A percentile compares a stretch with the other conserved stretches of the same genome.
Conservation (phyloP, 306 rosid genomes). For the Acacia crassicarpa region DNA sequence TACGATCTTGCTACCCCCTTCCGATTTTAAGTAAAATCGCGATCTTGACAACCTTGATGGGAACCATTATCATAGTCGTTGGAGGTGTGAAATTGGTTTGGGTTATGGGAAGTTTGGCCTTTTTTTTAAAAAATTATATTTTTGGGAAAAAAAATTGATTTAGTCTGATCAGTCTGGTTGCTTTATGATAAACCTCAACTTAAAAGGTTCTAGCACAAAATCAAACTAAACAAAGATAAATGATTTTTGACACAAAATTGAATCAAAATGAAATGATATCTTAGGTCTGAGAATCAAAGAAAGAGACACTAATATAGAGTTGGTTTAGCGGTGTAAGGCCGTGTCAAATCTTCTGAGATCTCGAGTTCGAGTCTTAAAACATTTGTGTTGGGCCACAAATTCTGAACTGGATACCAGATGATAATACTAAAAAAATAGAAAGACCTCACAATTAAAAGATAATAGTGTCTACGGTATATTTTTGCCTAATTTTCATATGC, state of each 20-base stretch:
- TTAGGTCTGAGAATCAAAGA: too few relatives aligned
- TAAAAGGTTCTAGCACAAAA: not conserved
- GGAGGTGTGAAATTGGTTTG: conserved; percentile 5
- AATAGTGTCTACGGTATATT: not conserved
- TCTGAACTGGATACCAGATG: too few relatives aligned
- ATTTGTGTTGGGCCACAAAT: too few relatives aligned
- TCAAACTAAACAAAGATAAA: not conserved
- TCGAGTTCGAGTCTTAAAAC: too few relatives aligned
- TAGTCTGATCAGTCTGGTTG: not conserved
- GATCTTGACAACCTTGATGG: too few relatives aligned
- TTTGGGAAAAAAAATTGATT: not conserved
- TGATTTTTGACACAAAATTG: not conserved
- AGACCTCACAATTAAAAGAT: not conserved
- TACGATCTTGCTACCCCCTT: too few relatives aligned
- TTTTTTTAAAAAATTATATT: too few relatives aligned
- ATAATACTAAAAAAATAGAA: too few relatives aligned
- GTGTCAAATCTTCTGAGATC: fast-evolving
- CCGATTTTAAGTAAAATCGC: too few relatives aligned
- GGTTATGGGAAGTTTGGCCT: not conserved
- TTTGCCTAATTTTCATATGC: not conserved
- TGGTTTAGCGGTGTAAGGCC: too few relatives aligned
- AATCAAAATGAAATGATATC: not conserved
- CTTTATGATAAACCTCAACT: too few relatives aligned
- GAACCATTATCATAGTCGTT: not conserved
- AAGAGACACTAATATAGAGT: too few relatives aligned